phyloP scores from a whole-genome alignment of 345 rosid species.

The Draba incana region DNA sequence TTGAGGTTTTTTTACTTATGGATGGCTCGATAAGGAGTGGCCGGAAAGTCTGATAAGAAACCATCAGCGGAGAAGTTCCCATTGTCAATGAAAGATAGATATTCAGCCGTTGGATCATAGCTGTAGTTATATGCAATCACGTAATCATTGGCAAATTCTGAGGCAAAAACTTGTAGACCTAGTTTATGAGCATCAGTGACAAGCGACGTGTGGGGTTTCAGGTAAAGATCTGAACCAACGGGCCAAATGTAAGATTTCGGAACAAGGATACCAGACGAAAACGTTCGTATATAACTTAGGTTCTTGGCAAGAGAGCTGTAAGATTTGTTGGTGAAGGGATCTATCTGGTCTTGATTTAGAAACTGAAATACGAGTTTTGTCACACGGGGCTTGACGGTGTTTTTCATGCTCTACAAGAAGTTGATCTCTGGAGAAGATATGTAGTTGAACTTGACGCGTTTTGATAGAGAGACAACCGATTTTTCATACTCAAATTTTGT shows the following conservation, averaged over 20 bases:
- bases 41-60: conserved; percentile 73
- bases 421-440: conserved; percentile 76
- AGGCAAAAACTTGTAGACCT: conserved; percentile 69
- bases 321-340: conserved; percentile 67
- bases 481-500: conserved; percentile 64
- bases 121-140: conserved; percentile 65
- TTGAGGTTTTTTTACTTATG: conserved; percentile 43
- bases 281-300: conserved; percentile 65
- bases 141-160: conserved; percentile 69
- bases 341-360: conserved; percentile 48
- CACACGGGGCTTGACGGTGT: conserved; percentile 40
- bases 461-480: conserved; percentile 51
- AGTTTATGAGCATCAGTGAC: conserved; percentile 72
- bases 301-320: conserved; percentile 57
- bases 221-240: conserved; percentile 44
- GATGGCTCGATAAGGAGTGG: conserved; percentile 64
- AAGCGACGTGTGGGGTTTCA: conserved; percentile 52
- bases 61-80: conserved; percentile 85
- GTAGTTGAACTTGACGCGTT: conserved; percentile 43
- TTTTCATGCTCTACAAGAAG: conserved; percentile 52
- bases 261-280: conserved; percentile 78
- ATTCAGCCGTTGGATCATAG: conserved; percentile 66
- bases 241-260: conserved; percentile 78
- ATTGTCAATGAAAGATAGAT: conserved; percentile 58
- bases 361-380: conserved; percentile 64